Conservation (phyloP, 2,329 filamentous ascomycete species). For the Clarireedia sp. region DNA sequence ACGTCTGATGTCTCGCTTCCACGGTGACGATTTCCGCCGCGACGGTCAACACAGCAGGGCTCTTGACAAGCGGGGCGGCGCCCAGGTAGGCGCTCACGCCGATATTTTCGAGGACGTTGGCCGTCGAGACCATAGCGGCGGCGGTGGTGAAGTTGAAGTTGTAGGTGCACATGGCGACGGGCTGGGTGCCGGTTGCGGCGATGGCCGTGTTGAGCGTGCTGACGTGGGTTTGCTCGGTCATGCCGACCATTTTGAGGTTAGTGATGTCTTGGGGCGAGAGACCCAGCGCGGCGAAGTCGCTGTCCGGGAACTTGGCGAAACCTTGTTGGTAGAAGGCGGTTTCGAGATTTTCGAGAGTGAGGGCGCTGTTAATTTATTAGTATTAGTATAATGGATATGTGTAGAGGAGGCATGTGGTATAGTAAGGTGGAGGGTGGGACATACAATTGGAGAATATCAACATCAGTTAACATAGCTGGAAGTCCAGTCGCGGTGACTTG, state of each 20-base stretch:
- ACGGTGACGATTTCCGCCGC: constrained; percentile 66
- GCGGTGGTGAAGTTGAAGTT: constrained; percentile 63
- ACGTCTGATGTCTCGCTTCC: constrained; percentile 66
- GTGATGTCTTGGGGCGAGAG: constrained; percentile 46
- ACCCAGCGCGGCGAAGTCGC: constrained; percentile 57
- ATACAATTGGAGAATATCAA: constrained; percentile 47
- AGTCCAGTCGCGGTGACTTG: constrained; percentile 27
- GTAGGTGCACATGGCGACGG: constrained; percentile 63
- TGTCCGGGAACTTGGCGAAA: constrained; percentile 56
- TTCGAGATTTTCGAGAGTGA: constrained; percentile 70
- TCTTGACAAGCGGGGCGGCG: constrained; percentile 56
- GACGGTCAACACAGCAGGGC: constrained; percentile 51
- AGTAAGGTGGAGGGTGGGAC: constrained; percentile 15
- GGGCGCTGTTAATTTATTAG: constrained; percentile 37
- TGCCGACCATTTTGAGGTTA: constrained; percentile 53
- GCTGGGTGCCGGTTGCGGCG: constrained; percentile 52
- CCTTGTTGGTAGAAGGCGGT: constrained; percentile 64
- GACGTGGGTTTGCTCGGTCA: constrained; percentile 57
- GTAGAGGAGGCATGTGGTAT: no score
- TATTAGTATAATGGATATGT: background rate
- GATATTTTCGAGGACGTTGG: constrained; percentile 62
- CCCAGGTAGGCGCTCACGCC: constrained; percentile 67
- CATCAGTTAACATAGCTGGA: constrained; percentile 37
- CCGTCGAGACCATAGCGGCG: constrained; percentile 59
- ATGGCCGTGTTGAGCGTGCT: constrained; percentile 51